These are phyloP conservation scores for Biancaea sappan DNA, from an alignment of 306 rosid species.

Conservation along the genomic window DNA sequence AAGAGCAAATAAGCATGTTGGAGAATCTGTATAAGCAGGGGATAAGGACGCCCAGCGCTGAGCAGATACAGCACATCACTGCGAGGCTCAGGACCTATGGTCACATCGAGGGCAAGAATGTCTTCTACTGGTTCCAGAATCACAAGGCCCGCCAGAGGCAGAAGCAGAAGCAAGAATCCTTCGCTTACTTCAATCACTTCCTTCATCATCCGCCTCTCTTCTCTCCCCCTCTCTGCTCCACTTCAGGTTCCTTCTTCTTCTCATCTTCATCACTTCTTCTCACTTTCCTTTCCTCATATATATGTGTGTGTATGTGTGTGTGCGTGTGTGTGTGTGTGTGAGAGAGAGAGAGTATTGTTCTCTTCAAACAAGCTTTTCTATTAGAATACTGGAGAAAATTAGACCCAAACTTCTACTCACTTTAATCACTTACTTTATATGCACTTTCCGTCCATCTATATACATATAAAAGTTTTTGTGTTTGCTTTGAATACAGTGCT, in stretches of 20 bases:
- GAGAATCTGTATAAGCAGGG: slow-evolving; percentile 86
- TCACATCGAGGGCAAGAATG: slow-evolving; percentile 95
- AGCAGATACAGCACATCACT: slow-evolving; percentile 77
- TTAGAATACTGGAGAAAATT: no score
- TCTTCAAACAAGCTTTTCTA: no score
- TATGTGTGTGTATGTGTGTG: no score
- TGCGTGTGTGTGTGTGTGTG: no score
- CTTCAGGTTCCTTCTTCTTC: no score
- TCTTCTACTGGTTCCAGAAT: slow-evolving; percentile 97
- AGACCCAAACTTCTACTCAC: no score
- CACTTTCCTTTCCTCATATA: no score
- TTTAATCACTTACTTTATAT: no score
- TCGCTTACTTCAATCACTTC: slow-evolving; percentile 59
- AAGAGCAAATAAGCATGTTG: slow-evolving; percentile 76
- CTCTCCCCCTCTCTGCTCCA: slow-evolving; percentile 46
- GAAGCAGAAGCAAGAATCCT: slow-evolving; percentile 80
- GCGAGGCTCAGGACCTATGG: slow-evolving; percentile 62
- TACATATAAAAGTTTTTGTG: no score
- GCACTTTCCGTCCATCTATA: no score
- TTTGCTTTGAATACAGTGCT: slow-evolving; percentile 45
- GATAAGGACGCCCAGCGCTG: slow-evolving; percentile 80
- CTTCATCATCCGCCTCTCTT: slow-evolving; percentile 35
- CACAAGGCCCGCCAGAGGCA: slow-evolving; percentile 92
- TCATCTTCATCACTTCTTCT: no score
- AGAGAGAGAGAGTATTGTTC: no score